Evolutionary conservation across 768 basidiomycete species (phyloP).

Genomic region (Phaeotremella fagi): DNA sequence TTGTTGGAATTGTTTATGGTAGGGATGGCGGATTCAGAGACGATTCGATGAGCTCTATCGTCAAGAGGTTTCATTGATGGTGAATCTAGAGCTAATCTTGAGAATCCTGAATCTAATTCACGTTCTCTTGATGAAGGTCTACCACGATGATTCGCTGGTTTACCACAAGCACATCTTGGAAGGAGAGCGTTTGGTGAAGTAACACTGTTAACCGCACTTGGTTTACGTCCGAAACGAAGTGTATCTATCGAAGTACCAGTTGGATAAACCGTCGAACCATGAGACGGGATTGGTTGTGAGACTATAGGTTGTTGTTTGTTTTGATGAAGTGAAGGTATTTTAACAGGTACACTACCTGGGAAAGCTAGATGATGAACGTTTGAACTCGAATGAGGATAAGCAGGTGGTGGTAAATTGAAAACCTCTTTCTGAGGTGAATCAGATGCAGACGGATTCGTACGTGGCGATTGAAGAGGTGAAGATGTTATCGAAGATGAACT

Average conservation of each 20-base stretch:
- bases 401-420: conserved; percentile 43
- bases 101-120: conserved; percentile 27
- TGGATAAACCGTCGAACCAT: conserved; percentile 24
- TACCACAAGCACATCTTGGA: conserved; percentile 40
- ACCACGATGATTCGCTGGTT: conserved; percentile 25
- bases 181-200: conserved; percentile 43
- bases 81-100: conserved; percentile 22
- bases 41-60: conserved; percentile 11
- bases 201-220: conserved; percentile 39
- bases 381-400: too few species aligned
- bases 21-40: conserved; percentile 22
- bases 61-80: conserved; percentile 14
- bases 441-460: conserved; percentile 24
- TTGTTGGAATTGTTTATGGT: background rate
- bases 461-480: conserved; percentile 38
- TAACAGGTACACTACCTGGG: conserved; percentile 37
- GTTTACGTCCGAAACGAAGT: conserved; percentile 45
- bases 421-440: conserved; percentile 40
- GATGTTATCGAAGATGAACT: conserved; percentile 27
- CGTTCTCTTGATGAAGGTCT: conserved; percentile 26
- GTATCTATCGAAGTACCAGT: conserved; percentile 38
- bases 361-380: conserved; percentile 8
- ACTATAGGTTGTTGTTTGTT: conserved; percentile 1
- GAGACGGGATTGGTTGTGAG: conserved; percentile 15
- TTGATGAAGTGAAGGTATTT: conserved; percentile 32